Percentiles rank a stretch among this genome's conserved stretches.
Evolutionary conservation across 805 yeast genomes (phyloP).

Genomic region (Maudiozyma pseudohumilis): DNA sequence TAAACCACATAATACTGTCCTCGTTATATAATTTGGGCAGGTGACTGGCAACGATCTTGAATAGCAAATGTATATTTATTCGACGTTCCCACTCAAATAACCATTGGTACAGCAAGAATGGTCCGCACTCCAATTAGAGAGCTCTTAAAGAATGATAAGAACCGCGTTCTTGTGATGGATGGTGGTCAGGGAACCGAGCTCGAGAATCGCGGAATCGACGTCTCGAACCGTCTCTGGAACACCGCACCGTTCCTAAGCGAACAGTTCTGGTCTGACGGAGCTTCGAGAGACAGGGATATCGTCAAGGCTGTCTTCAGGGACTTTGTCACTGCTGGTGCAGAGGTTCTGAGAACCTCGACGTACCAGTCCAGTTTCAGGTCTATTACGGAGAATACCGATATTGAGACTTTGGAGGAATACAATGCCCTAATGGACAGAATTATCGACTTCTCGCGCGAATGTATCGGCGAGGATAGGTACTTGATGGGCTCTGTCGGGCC

Average conservation of each 20-base stretch:
- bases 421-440: slow-evolving; percentile 16
- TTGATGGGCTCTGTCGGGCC: slow-evolving; percentile 60
- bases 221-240: slow-evolving; percentile 50
- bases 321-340: slow-evolving; percentile 46
- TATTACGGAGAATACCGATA: slow-evolving; percentile 28
- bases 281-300: slow-evolving; percentile 30
- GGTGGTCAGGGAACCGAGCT: slow-evolving; percentile 62
- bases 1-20: too few species aligned
- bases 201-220: slow-evolving; percentile 38
- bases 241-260: slow-evolving; percentile 38
- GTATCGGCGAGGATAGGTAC: slow-evolving; percentile 17
- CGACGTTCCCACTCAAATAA: too few species aligned
- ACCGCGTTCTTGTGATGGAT: slow-evolving; percentile 32
- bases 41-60: too few species aligned
- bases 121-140: slow-evolving; percentile 5
- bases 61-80: too few species aligned
- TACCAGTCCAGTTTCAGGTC: slow-evolving; percentile 45
- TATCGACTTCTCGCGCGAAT: slow-evolving; percentile 13
- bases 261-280: slow-evolving; percentile 15
- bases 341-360: slow-evolving; percentile 44
- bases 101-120: too few species aligned
- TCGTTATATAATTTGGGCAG: too few species aligned
- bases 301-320: slow-evolving; percentile 40
- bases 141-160: slow-evolving; percentile 6
- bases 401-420: slow-evolving; percentile 16